Conservation (phyloP, 345 rosid genomes). For the Dipteronia sinensis region DNA sequence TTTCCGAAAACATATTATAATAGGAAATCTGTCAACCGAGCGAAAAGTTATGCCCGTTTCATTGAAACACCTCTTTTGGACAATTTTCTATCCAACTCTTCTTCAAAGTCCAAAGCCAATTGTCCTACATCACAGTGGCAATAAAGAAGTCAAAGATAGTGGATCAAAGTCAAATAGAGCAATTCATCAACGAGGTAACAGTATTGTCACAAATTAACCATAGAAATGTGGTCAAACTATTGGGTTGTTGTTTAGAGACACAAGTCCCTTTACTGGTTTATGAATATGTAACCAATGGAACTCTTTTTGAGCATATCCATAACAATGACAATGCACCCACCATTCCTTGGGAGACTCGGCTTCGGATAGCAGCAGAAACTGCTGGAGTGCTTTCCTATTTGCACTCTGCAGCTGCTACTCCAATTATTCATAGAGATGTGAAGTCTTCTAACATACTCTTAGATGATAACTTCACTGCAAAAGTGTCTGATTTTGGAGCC, state of each 20-base stretch:
- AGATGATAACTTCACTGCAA: conserved; percentile 36
- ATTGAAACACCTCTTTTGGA: too few relatives aligned
- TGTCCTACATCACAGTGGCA: too few relatives aligned
- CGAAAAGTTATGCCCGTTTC: too few relatives aligned
- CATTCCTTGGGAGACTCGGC: conserved; percentile 33
- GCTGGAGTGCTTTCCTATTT: conserved; percentile 40
- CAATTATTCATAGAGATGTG: conserved; percentile 19
- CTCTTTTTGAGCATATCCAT: conserved; percentile 19
- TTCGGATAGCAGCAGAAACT: conserved; percentile 36
- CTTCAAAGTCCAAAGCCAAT: too few relatives aligned
- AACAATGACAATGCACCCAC: background rate
- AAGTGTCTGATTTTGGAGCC: conserved; percentile 51
- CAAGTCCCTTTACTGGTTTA: conserved; percentile 23
- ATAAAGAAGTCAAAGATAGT: conserved; percentile 25
- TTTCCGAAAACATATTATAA: too few relatives aligned
- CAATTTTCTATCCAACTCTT: too few relatives aligned
- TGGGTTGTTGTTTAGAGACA: background rate
- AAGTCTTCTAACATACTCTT: conserved; percentile 9
- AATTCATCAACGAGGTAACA: conserved; percentile 25
- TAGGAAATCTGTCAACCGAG: too few relatives aligned
- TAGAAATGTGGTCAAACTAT: conserved; percentile 27
- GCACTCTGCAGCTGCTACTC: conserved; percentile 45
- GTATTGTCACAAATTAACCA: conserved; percentile 33
- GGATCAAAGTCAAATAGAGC: conserved; percentile 22
- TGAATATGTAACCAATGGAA: conserved; percentile 23